These are phyloP conservation scores for Groenewaldozyma tartarivorans DNA, from an alignment of 805 yeast genomes.

Conservation along the genomic window DNA sequence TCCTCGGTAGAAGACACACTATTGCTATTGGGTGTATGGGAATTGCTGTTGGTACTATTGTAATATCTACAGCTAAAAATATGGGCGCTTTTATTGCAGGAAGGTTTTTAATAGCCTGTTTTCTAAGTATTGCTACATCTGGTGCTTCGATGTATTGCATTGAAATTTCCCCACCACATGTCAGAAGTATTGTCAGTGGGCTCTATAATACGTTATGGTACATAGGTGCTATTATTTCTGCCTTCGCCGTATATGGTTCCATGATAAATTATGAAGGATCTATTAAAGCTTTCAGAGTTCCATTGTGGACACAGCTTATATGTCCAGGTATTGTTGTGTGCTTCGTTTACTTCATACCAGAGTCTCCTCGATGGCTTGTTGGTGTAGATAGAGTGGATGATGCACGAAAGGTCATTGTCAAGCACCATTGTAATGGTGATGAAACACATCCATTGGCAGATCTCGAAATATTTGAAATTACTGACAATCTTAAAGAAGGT, in stretches of 20 bases:
- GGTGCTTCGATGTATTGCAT: conserved; percentile 12
- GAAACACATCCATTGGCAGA: conserved; percentile 6
- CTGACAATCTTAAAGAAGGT: conserved; percentile 9
- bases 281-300: conserved; percentile 6
- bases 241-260: conserved; percentile 9
- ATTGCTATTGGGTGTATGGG: conserved; percentile 12
- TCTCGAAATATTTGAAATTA: conserved; percentile 12
- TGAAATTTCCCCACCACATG: conserved; percentile 15
- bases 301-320: conserved; percentile 15
- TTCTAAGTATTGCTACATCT: conserved; percentile 6
- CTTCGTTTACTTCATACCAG: conserved; percentile 58
- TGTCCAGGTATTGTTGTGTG: conserved; percentile 25
- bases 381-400: conserved; percentile 44
- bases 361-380: conserved; percentile 76
- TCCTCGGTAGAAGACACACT: conserved; percentile 8
- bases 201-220: conserved; percentile 11
- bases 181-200: conserved; percentile 13
- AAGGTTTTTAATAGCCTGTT: conserved; percentile 12
- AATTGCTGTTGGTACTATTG: conserved; percentile 10
- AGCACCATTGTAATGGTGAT: conserved; percentile 7
- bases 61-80: conserved; percentile 8
- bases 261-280: conserved; percentile 4
- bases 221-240: conserved; percentile 11
- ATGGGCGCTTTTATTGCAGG: conserved; percentile 11
- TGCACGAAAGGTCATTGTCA: conserved; percentile 38